Conservation (phyloP, 768 basidiomycete genomes). For the Mycena olivaceomarginata region DNA sequence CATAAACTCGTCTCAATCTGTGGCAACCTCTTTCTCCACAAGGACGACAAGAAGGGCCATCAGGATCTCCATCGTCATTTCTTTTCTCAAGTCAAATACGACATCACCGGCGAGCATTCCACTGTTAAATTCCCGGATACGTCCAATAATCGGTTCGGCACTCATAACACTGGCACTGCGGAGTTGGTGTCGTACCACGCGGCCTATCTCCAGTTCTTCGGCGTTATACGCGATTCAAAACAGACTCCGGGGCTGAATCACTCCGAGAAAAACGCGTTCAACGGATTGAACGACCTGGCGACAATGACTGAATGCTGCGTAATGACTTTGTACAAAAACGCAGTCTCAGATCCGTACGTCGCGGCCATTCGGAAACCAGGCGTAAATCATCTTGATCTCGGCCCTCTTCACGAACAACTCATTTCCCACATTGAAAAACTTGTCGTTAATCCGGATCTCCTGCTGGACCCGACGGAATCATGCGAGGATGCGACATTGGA, state of each 20-base stretch:
- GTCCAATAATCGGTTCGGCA: slow-evolving; percentile 51
- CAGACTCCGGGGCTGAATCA: slow-evolving; percentile 37
- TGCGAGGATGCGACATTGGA: slow-evolving; percentile 29
- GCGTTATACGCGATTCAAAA: slow-evolving; percentile 46
- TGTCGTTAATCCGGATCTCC: slow-evolving; percentile 27
- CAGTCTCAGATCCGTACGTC: slow-evolving; percentile 37
- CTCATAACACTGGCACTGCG: slow-evolving; percentile 43
- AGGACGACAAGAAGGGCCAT: slow-evolving; percentile 53
- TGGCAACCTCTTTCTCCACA: slow-evolving; percentile 47
- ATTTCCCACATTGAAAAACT: slow-evolving; percentile 27
- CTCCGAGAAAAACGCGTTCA: slow-evolving; percentile 38
- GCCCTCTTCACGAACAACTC: slow-evolving; percentile 31
- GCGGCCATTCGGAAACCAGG: slow-evolving; percentile 1
- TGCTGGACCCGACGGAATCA: slow-evolving; percentile 12
- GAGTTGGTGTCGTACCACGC: slow-evolving; percentile 44
- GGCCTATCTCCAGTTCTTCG: slow-evolving; percentile 43
- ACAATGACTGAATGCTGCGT: no score
- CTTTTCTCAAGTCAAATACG: slow-evolving; percentile 29
- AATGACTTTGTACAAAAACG: slow-evolving; percentile 33
- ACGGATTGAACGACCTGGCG: slow-evolving; percentile 25
- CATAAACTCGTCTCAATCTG: slow-evolving; percentile 21
- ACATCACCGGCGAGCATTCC: slow-evolving; percentile 3
- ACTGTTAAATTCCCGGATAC: slow-evolving; percentile 50
- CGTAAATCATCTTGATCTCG: slow-evolving; percentile 37
- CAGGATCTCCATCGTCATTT: slow-evolving; percentile 42